Evolutionary conservation across 176 grass and related monocot genomes (phyloP).

Genomic region (Ensete glaucum): DNA sequence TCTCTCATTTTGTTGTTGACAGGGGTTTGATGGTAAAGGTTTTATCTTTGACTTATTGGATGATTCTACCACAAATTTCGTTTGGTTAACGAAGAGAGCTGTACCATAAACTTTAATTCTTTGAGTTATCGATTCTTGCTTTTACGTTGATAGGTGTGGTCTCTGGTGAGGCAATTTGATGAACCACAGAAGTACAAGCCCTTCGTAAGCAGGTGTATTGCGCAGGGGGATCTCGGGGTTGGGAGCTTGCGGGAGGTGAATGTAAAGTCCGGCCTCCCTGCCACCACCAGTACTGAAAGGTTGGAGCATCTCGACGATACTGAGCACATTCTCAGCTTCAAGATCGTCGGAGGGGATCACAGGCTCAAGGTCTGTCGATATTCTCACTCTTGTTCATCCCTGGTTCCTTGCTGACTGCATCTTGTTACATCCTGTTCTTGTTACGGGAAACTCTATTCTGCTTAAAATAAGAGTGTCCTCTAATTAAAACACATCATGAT

Average conservation of each 20-base stretch:
- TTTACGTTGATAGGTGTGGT: background rate
- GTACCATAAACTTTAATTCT: too few relatives aligned
- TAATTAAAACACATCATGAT: background rate
- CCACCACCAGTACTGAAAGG: conserved; percentile 4
- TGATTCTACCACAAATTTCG: too few relatives aligned
- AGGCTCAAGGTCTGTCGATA: background rate
- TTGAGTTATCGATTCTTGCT: background rate
- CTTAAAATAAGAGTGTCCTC: background rate
- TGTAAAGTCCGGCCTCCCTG: background rate
- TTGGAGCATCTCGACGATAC: conserved; percentile 7
- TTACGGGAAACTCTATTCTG: background rate
- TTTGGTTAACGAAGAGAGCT: too few relatives aligned
- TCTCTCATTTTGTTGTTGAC: too few relatives aligned
- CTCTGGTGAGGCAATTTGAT: conserved; percentile 5
- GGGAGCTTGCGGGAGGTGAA: conserved; percentile 4
- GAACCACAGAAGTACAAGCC: conserved; percentile 3
- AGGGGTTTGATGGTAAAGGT: too few relatives aligned
- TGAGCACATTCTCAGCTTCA: conserved; percentile 1
- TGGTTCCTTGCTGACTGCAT: too few relatives aligned
- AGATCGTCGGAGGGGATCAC: background rate
- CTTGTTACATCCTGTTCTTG: too few relatives aligned
- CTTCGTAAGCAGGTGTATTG: conserved; percentile 1
- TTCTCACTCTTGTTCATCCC: background rate
- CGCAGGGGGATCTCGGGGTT: background rate
- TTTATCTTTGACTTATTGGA: too few relatives aligned